phyloP scores from a whole-genome alignment of 1,284 basidiomycete genomes.

The Cryptococcus neoformans region DNA sequence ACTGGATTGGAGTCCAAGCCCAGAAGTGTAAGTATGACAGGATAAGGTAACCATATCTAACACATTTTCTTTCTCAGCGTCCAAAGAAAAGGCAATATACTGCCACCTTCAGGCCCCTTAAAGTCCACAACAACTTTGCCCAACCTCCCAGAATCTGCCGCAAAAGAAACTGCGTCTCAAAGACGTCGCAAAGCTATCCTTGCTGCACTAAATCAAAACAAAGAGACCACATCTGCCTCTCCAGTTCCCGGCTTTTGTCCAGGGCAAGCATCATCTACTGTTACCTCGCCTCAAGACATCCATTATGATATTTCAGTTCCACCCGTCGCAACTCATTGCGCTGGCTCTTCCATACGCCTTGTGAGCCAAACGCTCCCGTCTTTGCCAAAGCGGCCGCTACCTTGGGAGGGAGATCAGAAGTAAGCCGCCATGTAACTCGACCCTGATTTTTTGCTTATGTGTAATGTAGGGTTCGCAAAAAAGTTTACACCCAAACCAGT shows the following conservation, averaged over 20 bases:
- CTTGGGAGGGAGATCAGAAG: constrained; percentile 39
- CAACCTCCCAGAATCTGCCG: neutral
- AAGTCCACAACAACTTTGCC: neutral
- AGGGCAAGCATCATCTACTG: neutral
- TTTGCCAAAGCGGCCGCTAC: constrained; percentile 27
- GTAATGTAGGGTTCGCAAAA: neutral
- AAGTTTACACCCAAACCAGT: neutral
- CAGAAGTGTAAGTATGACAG: constrained; percentile 11
- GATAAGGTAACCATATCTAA: neutral
- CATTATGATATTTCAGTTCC: neutral
- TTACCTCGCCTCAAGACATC: neutral
- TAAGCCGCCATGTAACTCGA: constrained; percentile 11
- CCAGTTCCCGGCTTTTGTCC: neutral
- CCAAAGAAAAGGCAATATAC: constrained; percentile 11
- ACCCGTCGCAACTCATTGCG: neutral
- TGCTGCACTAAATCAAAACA: constrained; percentile 31
- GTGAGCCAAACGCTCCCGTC: constrained; percentile 5
- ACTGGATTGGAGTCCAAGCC: constrained; percentile 20
- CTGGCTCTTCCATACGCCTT: too few relatives aligned
- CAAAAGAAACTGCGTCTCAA: constrained; percentile 10
- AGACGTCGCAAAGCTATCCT: constrained; percentile 42
- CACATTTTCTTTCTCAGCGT: neutral
- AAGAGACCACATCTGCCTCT: constrained; percentile 6
- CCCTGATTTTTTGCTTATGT: neutral
- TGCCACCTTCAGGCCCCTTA: neutral